A percentile compares a stretch with the other conserved stretches of the same genome.
phyloP scores from a whole-genome alignment of 441 rosid genomes.

The Euphorbia celastroides region DNA sequence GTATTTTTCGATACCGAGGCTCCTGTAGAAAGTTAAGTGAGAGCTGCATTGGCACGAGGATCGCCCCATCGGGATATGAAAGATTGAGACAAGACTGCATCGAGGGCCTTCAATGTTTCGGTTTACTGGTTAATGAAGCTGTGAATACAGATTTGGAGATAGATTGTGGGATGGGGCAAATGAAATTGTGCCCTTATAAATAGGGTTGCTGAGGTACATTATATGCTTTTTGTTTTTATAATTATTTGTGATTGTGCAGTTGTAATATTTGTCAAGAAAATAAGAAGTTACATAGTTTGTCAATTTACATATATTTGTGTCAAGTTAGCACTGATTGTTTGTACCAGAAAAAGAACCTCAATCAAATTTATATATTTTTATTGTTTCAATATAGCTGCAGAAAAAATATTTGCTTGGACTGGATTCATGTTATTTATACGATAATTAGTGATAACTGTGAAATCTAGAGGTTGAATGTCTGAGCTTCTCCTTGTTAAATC shows the following conservation, averaged over 20 bases:
- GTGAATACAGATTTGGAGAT: slow-evolving; percentile 22
- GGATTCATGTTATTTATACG: too few relatives aligned
- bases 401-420: not conserved
- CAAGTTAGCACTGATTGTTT: not conserved
- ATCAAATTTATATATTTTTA: not conserved
- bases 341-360: not conserved
- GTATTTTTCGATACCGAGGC: slow-evolving; percentile 11
- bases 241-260: not conserved
- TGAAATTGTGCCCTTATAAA: slow-evolving; percentile 18
- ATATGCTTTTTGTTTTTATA: slow-evolving; percentile 2
- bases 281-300: not conserved
- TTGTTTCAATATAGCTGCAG: not conserved
- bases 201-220: slow-evolving; percentile 9
- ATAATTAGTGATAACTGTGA: too few relatives aligned
- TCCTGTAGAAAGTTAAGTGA: slow-evolving; percentile 6
- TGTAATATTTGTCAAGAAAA: not conserved
- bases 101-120: not conserved
- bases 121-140: slow-evolving; percentile 17
- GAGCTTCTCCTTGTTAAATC: too few relatives aligned
- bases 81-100: slow-evolving; percentile 6
- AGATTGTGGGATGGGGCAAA: slow-evolving; percentile 27
- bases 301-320: not conserved
- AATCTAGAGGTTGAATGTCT: too few relatives aligned
- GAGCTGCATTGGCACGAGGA: slow-evolving; percentile 6
- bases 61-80: slow-evolving; percentile 5